These are phyloP conservation scores for Plasmopara viticola DNA, from an alignment of 352 stramenopile genomes.

Conservation along the genomic window DNA sequence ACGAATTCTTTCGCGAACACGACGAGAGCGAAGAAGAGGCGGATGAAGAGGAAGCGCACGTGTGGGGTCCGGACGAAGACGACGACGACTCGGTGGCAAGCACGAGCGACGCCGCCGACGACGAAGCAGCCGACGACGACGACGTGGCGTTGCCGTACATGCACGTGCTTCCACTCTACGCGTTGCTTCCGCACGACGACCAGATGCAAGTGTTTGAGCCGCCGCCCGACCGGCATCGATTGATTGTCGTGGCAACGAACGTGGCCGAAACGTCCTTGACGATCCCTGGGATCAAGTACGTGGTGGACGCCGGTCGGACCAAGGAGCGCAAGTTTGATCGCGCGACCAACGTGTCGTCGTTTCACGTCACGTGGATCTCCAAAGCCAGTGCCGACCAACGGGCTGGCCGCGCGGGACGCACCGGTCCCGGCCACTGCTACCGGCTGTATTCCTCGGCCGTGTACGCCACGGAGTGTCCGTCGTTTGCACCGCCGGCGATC, in stretches of 20 bases:
- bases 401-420: constrained; percentile 93
- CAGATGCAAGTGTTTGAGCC: constrained; percentile 89
- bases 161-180: constrained; percentile 95
- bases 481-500: constrained; percentile 89
- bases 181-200: constrained; percentile 93
- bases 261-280: constrained; percentile 97
- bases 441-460: constrained; percentile 95
- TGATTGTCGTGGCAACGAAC: constrained; percentile 97
- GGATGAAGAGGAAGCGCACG: constrained; percentile 58
- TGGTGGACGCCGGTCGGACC: constrained; percentile 94
- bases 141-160: constrained; percentile 66
- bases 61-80: constrained; percentile 50
- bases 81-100: constrained; percentile 15
- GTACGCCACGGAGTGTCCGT: constrained; percentile 92
- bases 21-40: constrained; percentile 81
- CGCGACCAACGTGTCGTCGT: constrained; percentile 87
- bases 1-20: constrained; percentile 63
- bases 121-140: constrained; percentile 77
- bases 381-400: constrained; percentile 85
- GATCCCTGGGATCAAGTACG: constrained; percentile 93
- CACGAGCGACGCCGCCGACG: constrained; percentile 23
- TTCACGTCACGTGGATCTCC: constrained; percentile 90
- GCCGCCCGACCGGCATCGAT: constrained; percentile 80
- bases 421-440: constrained; percentile 97
- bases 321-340: constrained; percentile 96